Conservation (phyloP, 305 asterid genomes). For the Plantago coronopus region DNA sequence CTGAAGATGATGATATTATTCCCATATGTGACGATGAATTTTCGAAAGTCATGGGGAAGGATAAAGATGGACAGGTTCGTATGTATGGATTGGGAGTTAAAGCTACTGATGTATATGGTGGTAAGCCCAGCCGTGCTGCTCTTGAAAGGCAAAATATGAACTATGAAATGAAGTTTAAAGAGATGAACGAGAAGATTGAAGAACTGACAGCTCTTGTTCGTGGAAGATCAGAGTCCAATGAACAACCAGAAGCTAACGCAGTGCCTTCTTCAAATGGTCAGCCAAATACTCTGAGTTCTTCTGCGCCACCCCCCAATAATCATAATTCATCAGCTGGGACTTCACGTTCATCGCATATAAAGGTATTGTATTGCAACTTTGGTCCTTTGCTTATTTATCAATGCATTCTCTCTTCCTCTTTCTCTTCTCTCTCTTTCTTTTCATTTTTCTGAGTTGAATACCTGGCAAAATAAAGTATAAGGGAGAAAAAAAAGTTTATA, state of each 20-base stretch:
- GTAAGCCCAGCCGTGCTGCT: conserved; percentile 3
- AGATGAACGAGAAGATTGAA: not conserved
- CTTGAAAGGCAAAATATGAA: no score
- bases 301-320: not conserved
- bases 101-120: not conserved
- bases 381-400: not conserved
- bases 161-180: no score
- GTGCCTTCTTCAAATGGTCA: no score
- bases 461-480: no score
- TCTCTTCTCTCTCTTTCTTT: no score
- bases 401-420: no score
- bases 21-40: conserved; percentile 6
- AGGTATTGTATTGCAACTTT: not conserved
- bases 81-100: conserved; percentile 14
- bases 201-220: not conserved
- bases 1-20: no score
- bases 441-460: no score
- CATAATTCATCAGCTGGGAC: not conserved
- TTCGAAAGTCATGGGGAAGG: conserved; percentile 11
- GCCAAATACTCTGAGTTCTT: no score
- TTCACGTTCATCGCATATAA: not conserved
- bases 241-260: not conserved
- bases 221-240: not conserved
- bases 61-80: conserved; percentile 4
- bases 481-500: not conserved